Percentiles rank a stretch among this genome's conserved stretches.
These are phyloP conservation scores for Aspergillus hiratsukae DNA, from an alignment of 2,329 filamentous ascomycete genomes.

Conservation along the genomic window DNA sequence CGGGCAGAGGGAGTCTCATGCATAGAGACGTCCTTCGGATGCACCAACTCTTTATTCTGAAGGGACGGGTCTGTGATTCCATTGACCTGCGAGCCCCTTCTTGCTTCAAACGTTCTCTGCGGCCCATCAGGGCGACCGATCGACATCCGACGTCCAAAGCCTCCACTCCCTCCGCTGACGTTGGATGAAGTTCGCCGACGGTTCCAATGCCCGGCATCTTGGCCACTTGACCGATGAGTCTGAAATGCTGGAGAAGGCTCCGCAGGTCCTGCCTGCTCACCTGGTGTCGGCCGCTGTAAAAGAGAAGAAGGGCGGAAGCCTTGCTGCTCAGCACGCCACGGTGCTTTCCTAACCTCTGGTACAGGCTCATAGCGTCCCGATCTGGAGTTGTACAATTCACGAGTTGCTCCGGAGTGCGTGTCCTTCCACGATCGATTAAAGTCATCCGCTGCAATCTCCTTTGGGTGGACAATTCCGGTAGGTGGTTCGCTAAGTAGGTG, in stretches of 20 bases:
- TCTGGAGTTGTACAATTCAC: constrained; percentile 91
- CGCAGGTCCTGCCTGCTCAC: constrained; percentile 61
- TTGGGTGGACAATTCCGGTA: constrained; percentile 52
- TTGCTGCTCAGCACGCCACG: constrained; percentile 60
- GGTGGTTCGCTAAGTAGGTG: constrained; percentile 52
- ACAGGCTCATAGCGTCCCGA: constrained; percentile 91
- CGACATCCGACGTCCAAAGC: constrained; percentile 61
- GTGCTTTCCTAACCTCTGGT: constrained; percentile 65
- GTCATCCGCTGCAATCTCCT: constrained; percentile 90
- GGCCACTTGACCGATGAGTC: constrained; percentile 65
- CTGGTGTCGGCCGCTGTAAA: constrained; percentile 66
- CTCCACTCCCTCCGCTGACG: constrained; percentile 79
- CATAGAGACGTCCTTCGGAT: constrained; percentile 18
- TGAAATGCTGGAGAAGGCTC: constrained; percentile 88
- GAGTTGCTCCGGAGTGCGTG: constrained; percentile 55
- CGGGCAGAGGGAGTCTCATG: constrained; percentile 25
- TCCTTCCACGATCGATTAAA: constrained; percentile 86
- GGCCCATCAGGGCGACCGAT: constrained; percentile 45
- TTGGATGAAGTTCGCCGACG: constrained; percentile 85
- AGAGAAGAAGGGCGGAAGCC: constrained; percentile 69
- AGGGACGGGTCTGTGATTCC: constrained; percentile 31
- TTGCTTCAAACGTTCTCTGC: constrained; percentile 35
- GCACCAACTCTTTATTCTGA: constrained; percentile 22
- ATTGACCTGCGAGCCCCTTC: constrained; percentile 37
- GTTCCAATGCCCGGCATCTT: constrained; percentile 59